Evolutionary conservation across 345 rosid species (phyloP), one percentile per base, ranked within the genome.

Genomic region (Dovyalis caffra): DNA sequence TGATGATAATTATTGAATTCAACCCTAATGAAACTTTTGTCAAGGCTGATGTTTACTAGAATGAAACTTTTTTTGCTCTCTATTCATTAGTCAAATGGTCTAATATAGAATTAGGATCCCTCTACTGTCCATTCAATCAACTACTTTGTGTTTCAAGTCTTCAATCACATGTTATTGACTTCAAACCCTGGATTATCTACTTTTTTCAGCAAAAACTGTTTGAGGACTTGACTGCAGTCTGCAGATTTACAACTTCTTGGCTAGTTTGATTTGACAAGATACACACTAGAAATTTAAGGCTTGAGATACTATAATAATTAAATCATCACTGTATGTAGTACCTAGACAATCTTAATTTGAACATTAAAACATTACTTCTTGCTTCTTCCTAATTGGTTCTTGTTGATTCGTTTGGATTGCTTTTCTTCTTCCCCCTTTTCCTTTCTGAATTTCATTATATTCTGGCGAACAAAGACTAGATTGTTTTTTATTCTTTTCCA

Each of bases 61-160:
- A 72, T 31, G 32, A 73, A 72, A 45, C 16, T 56, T 76, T 64
- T 65, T 67, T 49, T 58, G 71, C 61, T 61, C 56, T 29, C 2
- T 21, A 16, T 35, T 47, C 38, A 43, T 23, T 8, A 49, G 75
- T 77, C 77, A 68, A 72, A 75, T 49, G n/a, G 53, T 47, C 45
- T 40, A 3, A 40, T 11, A 40, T 40, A 40, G 45, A 40, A 40
- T 40, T 11, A 40, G 45, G 45, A 12, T 40, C 16, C 45, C 3
- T 40, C n/a, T 49, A 20, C 64, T 49, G 43, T 70, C 65, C 45
- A 61, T 65, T 68, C 37, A n/a, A 26, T 40, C 60, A 58, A 72
- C 75, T 16, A 37, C 25, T 68, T 69, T 69, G 68, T 31, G 29
- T 33, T 25, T 63, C 9, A 68, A 23, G 71, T 53, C 66, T 58